Evolutionary conservation across 129 eudicot species (phyloP).

Genomic region (Centrapalus pauciflorus): DNA sequence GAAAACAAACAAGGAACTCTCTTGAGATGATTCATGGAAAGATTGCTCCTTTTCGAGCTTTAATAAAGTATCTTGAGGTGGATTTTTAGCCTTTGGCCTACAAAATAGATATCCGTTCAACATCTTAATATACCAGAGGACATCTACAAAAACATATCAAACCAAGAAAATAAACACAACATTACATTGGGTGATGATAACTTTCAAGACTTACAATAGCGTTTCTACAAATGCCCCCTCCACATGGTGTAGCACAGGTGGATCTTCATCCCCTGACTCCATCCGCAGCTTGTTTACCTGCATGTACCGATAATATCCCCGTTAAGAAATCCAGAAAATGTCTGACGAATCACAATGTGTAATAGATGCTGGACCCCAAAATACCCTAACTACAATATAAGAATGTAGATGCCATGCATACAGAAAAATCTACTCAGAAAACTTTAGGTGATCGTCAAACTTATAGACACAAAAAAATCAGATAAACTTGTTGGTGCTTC

Average conservation of each 20-base stretch:
- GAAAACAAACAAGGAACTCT: conserved; percentile 71
- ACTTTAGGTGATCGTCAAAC: neutral
- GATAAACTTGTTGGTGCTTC: neutral
- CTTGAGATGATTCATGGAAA: conserved; percentile 47
- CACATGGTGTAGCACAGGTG: conserved; percentile 74
- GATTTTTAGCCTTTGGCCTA: conserved; percentile 71
- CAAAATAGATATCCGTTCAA: neutral
- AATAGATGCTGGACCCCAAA: neutral
- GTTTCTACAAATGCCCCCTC: conserved; percentile 95
- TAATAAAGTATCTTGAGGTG: conserved; percentile 77
- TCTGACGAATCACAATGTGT: neutral
- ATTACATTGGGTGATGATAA: neutral
- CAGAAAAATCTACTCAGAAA: neutral
- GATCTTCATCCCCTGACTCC: conserved; percentile 69
- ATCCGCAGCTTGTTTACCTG: conserved; percentile 66
- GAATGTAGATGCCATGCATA: neutral
- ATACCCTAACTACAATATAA: neutral
- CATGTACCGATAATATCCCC: neutral
- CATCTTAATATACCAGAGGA: neutral
- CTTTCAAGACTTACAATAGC: conserved; percentile 50
- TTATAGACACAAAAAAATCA: neutral
- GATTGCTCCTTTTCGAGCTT: conserved; percentile 71
- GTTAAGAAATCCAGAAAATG: neutral
- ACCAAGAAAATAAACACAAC: neutral
- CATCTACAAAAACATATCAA: conserved; percentile 5